Evolutionary conservation across 495 filamentous ascomycete species (phyloP).

Genomic region (Annulohypoxylon stygium): DNA sequence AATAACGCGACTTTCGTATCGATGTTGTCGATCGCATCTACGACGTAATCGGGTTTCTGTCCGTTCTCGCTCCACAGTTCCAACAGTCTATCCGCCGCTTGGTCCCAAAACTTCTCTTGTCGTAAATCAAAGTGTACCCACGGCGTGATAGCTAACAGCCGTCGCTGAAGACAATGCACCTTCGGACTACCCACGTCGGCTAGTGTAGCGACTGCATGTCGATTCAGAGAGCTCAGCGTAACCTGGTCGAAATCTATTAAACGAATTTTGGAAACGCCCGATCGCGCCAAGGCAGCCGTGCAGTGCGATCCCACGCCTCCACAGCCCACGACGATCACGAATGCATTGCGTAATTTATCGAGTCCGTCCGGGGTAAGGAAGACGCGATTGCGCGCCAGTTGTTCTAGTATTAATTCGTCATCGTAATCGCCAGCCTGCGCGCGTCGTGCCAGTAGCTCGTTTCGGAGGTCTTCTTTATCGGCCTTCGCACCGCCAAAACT

Average conservation of each 20-base stretch:
- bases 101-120: constrained; percentile 83
- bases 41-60: constrained; percentile 82
- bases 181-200: constrained; percentile 96
- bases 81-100: constrained; percentile 73
- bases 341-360: constrained; percentile 79
- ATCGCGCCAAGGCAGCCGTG: constrained; percentile 85
- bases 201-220: constrained; percentile 93
- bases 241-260: constrained; percentile 99
- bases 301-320: constrained; percentile 97
- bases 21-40: constrained; percentile 99
- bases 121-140: constrained; percentile 92
- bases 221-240: constrained; percentile 89
- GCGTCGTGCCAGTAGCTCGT: constrained; percentile 78
- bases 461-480: constrained; percentile 81
- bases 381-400: constrained; percentile 92
- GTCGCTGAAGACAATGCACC: constrained; percentile 81
- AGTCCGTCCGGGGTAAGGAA: constrained; percentile 90
- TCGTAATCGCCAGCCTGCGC: constrained; percentile 92
- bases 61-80: constrained; percentile 71
- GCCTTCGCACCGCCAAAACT: constrained; percentile 74
- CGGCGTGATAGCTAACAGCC: constrained; percentile 86
- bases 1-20: constrained; percentile 94
- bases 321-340: constrained; percentile 90
- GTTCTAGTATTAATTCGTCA: constrained; percentile 94
- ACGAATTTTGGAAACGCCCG: constrained; percentile 86